Evolutionary conservation across 352 stramenopile genomes (phyloP).

Genomic region (Phytophthora agathidicida): DNA sequence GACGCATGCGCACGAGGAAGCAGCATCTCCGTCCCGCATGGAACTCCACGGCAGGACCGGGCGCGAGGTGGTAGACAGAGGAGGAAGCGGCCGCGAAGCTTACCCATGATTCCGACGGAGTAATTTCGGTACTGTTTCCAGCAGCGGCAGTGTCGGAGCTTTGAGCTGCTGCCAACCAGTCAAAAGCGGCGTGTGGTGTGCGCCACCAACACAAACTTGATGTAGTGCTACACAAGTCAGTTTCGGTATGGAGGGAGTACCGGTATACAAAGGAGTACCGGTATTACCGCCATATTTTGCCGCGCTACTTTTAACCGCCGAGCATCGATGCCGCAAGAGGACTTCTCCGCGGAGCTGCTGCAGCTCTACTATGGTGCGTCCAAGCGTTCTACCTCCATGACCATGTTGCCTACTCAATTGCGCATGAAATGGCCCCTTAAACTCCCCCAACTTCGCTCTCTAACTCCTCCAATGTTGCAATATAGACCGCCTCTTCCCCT

Average conservation of each 20-base stretch:
- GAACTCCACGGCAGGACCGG: slow-evolving; percentile 33
- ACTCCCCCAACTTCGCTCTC: not conserved
- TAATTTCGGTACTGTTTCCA: slow-evolving; percentile 87
- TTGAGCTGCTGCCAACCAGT: slow-evolving; percentile 47
- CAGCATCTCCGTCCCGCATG: slow-evolving; percentile 43
- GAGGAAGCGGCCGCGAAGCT: slow-evolving; percentile 42
- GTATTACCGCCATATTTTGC: slow-evolving; percentile 13
- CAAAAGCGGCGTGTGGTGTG: too few species aligned
- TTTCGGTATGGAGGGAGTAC: too few species aligned
- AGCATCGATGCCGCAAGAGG: slow-evolving; percentile 66
- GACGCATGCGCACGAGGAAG: slow-evolving; percentile 29
- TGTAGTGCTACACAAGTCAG: too few species aligned
- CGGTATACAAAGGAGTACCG: too few species aligned
- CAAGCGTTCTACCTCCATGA: not conserved
- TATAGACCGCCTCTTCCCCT: slow-evolving; percentile 85
- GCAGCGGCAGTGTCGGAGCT: slow-evolving; percentile 36
- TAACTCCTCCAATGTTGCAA: not conserved
- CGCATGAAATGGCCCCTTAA: slow-evolving; percentile 1
- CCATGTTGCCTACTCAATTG: not conserved
- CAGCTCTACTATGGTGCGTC: slow-evolving; percentile 86
- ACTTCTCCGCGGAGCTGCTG: slow-evolving; percentile 87
- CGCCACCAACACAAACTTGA: too few species aligned
- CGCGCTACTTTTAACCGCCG: slow-evolving; percentile 3
- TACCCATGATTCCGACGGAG: slow-evolving; percentile 90
- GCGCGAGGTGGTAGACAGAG: slow-evolving; percentile 4